Base-by-base conservation (phyloP, 345 rosid genomes). In the Noccaea bulbosa region DNA sequence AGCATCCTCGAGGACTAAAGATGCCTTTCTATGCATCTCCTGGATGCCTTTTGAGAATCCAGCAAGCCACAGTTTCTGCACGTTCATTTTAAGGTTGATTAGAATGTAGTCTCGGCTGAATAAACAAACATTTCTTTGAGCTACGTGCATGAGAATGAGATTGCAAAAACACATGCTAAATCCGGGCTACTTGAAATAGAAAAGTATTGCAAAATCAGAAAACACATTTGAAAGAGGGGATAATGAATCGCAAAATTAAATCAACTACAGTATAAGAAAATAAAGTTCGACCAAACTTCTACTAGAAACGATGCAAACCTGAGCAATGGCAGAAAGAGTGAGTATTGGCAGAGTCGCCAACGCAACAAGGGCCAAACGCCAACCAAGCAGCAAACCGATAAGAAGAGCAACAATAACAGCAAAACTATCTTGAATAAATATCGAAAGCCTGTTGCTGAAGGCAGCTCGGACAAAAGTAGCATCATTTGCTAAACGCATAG, bases 401-500 rank as follows among this genome's bases (percentile, higher is more conserved):
- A 95, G 74, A 67, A 95, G 54, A 60, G 99, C 98, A 74, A 92
- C 98, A 20, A 87, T 70, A 70, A 95, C 84, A 54, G 99, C 99
- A 49, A 97, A 80, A 82, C 89, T 83, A 66, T 95, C 99, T 82
- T 95, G 99, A 75, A 95, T 83, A 78, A 95, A 92, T 77, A 95
- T 95, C 15, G 98, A 95, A 83, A 95, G 98, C 22, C 99, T 85
- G 70, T 95, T 95, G 82, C 99, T 95, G 77, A 95, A 95, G 71
- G 99, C 92, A 46, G 99, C 99, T 60, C 99, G 81, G 40, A 92
- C 99, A 80, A 91, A 95, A 37, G 97, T 95, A 71, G 99, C 99
- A 83, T 95, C 99, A 88, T 95, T 95, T 45, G 99, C 99, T 84
- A 95, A 78, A 67, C 93, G 98, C 99, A 95, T 95, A 55, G 99